Evolutionary conservation across 228 moss, liverwort and hornwort genomes (phyloP), one percentile per base, ranked within the genome.

Genomic region (Sphagnum magellanicum): DNA sequence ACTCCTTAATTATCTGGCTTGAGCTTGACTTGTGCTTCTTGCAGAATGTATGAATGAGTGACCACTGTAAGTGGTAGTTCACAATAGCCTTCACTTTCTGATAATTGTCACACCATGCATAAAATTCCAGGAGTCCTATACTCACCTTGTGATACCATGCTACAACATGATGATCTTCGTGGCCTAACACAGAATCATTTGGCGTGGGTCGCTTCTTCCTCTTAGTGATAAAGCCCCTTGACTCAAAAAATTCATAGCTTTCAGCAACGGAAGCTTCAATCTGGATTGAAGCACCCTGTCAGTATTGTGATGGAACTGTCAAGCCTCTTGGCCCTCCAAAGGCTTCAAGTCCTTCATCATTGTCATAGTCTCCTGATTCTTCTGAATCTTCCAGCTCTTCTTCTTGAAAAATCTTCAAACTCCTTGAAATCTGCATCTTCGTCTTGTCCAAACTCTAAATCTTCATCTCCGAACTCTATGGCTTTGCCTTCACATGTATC

Each of bases 11-110:
- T 1, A 32, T 32, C 32, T 32, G 32, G 32, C 32, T 32, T 32
- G 32, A 32, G 80, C 80, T 87, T 46, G 86, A 87, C 16, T 87
- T 87, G 73, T 87, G 86, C 76, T 87, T 87, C 80, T 87, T 87
- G 50, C 80, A 80, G 61, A 86, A 80, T 6, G 86, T 83, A 70
- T 82, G 83, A 52, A 86, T 80, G 10, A 80, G 82, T 48, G 83
- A 86, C 86, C 83, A 86, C 86, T 32, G 71, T 53, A 86, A 59
- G 14, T 83, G 76, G 59, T 80, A 86, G 71, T 86, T 86, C 53
- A 74, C 80, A n/a, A 82, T 78, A 47, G 83, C 71, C 50, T 82
- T 75, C 60, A 86, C 80, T 74, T 78, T 86, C 53, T 60, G 71
- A 16, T 82, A 72, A 67, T 86, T 86, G 58, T 86, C 83, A 50